phyloP scores from a whole-genome alignment of 2,329 filamentous ascomycete genomes.

The Claviceps cyperi region DNA sequence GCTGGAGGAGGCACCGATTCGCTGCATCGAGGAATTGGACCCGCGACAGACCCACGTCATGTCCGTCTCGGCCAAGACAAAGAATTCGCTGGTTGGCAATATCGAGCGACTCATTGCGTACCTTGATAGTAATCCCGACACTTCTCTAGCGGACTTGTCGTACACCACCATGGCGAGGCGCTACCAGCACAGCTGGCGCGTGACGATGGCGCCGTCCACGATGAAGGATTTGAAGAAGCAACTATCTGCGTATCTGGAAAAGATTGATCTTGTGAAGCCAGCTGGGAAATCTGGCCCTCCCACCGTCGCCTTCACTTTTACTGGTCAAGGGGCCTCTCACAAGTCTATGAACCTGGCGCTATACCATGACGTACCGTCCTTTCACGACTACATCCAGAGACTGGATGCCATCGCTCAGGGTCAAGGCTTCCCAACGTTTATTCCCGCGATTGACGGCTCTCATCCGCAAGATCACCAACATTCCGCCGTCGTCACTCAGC shows the following conservation, averaged over 20 bases:
- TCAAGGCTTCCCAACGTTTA: conserved; percentile 24
- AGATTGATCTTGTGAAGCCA: not conserved
- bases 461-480: conserved; percentile 12
- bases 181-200: conserved; percentile 43
- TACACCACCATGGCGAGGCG: conserved; percentile 56
- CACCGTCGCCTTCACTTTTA: conserved; percentile 27
- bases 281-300: not conserved
- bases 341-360: conserved; percentile 19
- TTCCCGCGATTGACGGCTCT: conserved; percentile 27
- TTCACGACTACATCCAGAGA: conserved; percentile 18
- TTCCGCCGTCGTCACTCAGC: conserved; percentile 17
- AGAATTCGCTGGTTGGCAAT: conserved; percentile 43
- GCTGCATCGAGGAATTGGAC: conserved; percentile 27
- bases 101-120: conserved; percentile 38
- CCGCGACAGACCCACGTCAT: conserved; percentile 43
- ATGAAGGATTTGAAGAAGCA: not conserved
- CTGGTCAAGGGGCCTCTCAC: conserved; percentile 28
- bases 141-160: conserved; percentile 41
- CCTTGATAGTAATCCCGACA: conserved; percentile 35
- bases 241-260: not conserved
- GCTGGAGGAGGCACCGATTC: conserved; percentile 44
- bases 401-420: conserved; percentile 18
- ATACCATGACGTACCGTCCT: conserved; percentile 15
- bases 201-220: conserved; percentile 26
- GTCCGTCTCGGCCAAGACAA: conserved; percentile 41